These are phyloP conservation scores for Globisporangium megalacanthum DNA, from an alignment of 352 stramenopile species.

Conservation along the genomic window DNA sequence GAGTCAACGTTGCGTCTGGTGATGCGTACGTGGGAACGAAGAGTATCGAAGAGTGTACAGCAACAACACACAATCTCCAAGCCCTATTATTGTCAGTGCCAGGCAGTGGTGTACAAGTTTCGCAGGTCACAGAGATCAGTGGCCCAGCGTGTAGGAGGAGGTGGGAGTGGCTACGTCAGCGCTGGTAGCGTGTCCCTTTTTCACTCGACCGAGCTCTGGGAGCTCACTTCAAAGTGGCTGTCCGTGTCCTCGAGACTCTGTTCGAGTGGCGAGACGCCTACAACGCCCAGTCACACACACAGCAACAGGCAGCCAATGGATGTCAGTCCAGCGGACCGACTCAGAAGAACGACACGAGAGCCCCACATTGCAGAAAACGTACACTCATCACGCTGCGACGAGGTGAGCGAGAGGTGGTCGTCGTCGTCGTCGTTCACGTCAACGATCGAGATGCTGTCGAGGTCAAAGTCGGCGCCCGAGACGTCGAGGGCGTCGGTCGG, in stretches of 20 bases:
- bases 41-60: too few species aligned
- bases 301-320: slow-evolving; percentile 4
- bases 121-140: too few species aligned
- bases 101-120: too few species aligned
- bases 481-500: slow-evolving; percentile 48
- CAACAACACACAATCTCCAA: too few species aligned
- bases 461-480: slow-evolving; percentile 60
- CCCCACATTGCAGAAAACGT: slow-evolving; percentile 15
- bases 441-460: slow-evolving; percentile 79
- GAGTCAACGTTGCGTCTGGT: too few species aligned
- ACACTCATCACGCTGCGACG: slow-evolving; percentile 71
- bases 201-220: slow-evolving; percentile 62
- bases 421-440: slow-evolving; percentile 40
- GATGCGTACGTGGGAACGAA: too few species aligned
- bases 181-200: too few species aligned
- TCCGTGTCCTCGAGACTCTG: slow-evolving; percentile 74
- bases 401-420: slow-evolving; percentile 66
- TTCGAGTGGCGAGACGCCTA: slow-evolving; percentile 73
- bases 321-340: background rate
- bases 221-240: slow-evolving; percentile 83
- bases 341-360: background rate
- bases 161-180: too few species aligned
- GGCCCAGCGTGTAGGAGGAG: too few species aligned
- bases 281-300: slow-evolving; percentile 2
- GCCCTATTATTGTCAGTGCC: too few species aligned